Evolutionary conservation across 164 flowering plant species (phyloP), one percentile per base, ranked within the genome.

Genomic region (Magnolia kwangsiensis): DNA sequence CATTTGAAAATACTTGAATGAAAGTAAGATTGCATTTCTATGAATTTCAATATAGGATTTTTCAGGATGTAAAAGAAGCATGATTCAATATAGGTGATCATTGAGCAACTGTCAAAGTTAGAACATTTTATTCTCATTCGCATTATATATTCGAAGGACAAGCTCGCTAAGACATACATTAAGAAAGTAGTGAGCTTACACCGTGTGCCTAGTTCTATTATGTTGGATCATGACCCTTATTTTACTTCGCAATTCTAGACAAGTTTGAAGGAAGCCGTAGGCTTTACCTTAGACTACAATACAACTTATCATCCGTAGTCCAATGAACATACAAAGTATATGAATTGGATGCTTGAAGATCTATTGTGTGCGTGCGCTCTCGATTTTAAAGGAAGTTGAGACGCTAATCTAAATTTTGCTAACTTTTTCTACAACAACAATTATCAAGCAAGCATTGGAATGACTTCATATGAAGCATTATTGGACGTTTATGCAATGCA

Each of bases 11-110:
- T 63, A 6, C 51, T 58, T 19, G 11, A 27, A 10, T 74, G 76
- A n/a, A 74, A 74, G 7, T 74, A 61, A 59, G 76, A 74, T 16
- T 27, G 67, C 13, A 24, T 67, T 14, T 8, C 72, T 1, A 75
- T 67, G 23, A 72, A 75, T 16, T 75, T 75, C n/a, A n/a, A 67
- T 0, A 16, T 13, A 50, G 72, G 77, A 13, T 8, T 75, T 1
- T 72, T 63, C 0, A 50, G 4, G 27, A 31, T 63, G 0, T 6
- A 9, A 10, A 13, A 31, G 14, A 49, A 20, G 4, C 51, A 49
- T 23, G 72, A 67, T 21, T 8, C 24, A 8, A 76, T 37, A 10
- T 37, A 51, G 51, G 72, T 69, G 2, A 69, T 31, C 29, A 27
- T 69, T 1, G 49, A 69, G 11, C 0, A 50, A 31, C 51, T 69